Percentiles rank a stretch among this genome's conserved stretches.
Conservation (phyloP, 306 rosid species). For the Heteromeles arbutifolia region DNA sequence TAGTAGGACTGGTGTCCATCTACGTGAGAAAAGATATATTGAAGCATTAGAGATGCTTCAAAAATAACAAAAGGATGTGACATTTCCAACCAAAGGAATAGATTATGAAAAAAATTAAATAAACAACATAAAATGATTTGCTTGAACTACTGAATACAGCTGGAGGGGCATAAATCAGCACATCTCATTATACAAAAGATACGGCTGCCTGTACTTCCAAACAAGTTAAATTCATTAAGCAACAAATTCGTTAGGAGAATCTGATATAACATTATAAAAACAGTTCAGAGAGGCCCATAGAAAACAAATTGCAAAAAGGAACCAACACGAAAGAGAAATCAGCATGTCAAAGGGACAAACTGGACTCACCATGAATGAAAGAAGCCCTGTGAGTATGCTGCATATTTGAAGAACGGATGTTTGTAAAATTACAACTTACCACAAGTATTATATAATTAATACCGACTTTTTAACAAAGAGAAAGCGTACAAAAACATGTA, state of each 20-base stretch:
- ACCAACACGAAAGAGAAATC: not conserved
- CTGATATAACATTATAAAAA: not conserved
- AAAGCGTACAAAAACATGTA: not conserved
- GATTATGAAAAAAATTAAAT: not conserved
- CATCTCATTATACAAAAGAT: not conserved
- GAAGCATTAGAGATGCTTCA: not conserved
- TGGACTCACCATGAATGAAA: conserved; percentile 87
- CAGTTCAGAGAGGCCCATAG: too few relatives aligned
- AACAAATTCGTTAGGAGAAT: not conserved
- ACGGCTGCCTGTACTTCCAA: not conserved
- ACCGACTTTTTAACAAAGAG: conserved; percentile 8
- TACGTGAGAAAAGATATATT: conserved; percentile 24
- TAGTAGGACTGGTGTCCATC: conserved; percentile 98
- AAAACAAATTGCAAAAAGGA: not conserved
- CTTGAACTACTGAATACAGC: not conserved
- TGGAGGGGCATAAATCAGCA: not conserved
- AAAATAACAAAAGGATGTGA: not conserved
- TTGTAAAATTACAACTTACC: conserved; percentile 22
- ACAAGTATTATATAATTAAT: conserved; percentile 7
- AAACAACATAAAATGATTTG: not conserved
- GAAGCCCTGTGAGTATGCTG: conserved; percentile 98
- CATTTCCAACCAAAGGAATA: not conserved
- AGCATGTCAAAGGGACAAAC: conserved; percentile 18
- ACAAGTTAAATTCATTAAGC: not conserved
- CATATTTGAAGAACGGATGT: conserved; percentile 34